A percentile compares a stretch with the other conserved stretches of the same genome.
Conservation (phyloP, 2,329 filamentous ascomycete species). For the Knufia petricola region DNA sequence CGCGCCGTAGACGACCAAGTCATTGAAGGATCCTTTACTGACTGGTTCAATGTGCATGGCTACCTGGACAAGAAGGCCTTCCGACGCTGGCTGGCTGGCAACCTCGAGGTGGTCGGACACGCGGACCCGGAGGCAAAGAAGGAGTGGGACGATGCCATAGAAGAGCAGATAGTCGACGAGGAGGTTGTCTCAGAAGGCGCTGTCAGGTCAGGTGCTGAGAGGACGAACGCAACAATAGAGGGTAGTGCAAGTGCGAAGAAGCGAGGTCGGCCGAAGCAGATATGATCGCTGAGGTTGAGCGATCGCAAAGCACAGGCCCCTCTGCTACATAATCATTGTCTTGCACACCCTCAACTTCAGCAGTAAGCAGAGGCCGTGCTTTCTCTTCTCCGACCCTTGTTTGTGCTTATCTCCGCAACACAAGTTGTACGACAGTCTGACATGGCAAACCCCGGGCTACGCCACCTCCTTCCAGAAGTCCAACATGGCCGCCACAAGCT, state of each 20-base stretch:
- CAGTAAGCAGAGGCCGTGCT: too few species aligned
- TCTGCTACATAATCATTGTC: too few species aligned
- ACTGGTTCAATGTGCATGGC: conserved; percentile 50
- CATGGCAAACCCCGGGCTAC: too few species aligned
- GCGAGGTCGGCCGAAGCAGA: conserved; percentile 2
- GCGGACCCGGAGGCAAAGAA: conserved; percentile 28
- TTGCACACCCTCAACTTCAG: too few species aligned
- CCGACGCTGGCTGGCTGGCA: conserved; percentile 51
- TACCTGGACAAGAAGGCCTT: conserved; percentile 53
- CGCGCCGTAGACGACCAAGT: conserved; percentile 35
- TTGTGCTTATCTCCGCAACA: too few species aligned
- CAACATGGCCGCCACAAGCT: too few species aligned
- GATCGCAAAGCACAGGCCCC: too few species aligned
- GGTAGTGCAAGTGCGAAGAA: conserved; percentile 8
- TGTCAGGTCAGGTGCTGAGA: conserved; percentile 21
- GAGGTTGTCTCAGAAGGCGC: conserved; percentile 25
- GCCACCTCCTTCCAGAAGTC: too few species aligned
- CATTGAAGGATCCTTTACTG: conserved; percentile 48
- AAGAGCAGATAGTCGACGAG: conserved; percentile 8
- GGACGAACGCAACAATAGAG: conserved; percentile 2
- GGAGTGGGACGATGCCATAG: conserved; percentile 7
- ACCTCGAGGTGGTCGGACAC: conserved; percentile 45
- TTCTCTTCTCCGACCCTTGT: too few species aligned
- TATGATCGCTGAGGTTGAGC: neutral
- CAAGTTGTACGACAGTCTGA: too few species aligned